Conservation (phyloP, 23 red algal species). For the Gracilaria domingensis region DNA sequence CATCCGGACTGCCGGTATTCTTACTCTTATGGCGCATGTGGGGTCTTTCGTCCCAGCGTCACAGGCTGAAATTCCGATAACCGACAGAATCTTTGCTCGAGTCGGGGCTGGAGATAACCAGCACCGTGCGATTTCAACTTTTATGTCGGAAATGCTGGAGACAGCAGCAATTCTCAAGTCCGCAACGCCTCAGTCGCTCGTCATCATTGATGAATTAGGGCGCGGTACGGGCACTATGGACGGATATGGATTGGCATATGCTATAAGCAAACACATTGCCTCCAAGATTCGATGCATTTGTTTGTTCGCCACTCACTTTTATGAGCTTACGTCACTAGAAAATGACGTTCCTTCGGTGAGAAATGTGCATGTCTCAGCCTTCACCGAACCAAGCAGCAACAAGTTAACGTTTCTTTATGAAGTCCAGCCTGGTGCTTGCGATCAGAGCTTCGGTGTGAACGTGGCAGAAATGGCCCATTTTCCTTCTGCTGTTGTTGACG, state of each 20-base stretch:
- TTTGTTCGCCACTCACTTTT: slow-evolving; percentile 98
- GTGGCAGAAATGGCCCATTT: slow-evolving; percentile 96
- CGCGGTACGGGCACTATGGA: slow-evolving; percentile 92
- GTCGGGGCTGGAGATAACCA: slow-evolving; percentile 96
- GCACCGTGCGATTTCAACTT: slow-evolving; percentile 88
- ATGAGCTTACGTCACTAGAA: slow-evolving; percentile 86
- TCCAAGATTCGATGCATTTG: slow-evolving; percentile 53
- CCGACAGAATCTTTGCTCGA: slow-evolving; percentile 92
- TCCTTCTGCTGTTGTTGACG: slow-evolving; percentile 73
- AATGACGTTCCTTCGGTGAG: slow-evolving; percentile 60
- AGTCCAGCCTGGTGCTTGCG: slow-evolving; percentile 85
- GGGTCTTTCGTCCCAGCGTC: slow-evolving; percentile 91
- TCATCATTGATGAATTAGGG: slow-evolving; percentile 98
- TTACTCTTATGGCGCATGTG: slow-evolving; percentile 92
- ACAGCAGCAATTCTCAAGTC: slow-evolving; percentile 90
- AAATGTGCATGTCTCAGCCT: slow-evolving; percentile 88
- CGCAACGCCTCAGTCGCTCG: slow-evolving; percentile 79
- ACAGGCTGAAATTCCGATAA: slow-evolving; percentile 74
- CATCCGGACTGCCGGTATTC: slow-evolving; percentile 89
- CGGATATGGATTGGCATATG: slow-evolving; percentile 94
- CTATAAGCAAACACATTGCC: slow-evolving; percentile 84
- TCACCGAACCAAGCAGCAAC: slow-evolving; percentile 39
- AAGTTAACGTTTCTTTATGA: slow-evolving; percentile 93
- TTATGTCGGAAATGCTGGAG: slow-evolving; percentile 99
- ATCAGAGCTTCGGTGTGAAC: slow-evolving; percentile 95